phyloP scores from a whole-genome alignment of 2,329 filamentous ascomycete genomes.

The Pyricularia grisea region DNA sequence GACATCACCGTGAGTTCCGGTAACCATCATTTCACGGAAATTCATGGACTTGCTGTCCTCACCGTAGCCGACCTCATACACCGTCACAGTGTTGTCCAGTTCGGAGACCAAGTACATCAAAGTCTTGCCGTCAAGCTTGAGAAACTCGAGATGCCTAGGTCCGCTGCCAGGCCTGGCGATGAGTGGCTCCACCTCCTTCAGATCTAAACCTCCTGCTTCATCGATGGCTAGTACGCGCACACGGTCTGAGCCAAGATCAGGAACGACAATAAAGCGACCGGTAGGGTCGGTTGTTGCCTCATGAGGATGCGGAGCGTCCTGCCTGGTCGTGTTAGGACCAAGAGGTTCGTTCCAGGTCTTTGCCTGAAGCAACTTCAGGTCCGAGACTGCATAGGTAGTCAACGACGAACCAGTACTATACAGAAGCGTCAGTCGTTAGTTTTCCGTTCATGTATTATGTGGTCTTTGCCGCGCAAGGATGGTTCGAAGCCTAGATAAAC shows the following conservation, averaged over 20 bases:
- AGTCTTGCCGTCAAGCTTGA: constrained; percentile 25
- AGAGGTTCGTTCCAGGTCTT: constrained; percentile 27
- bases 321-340: constrained; percentile 32
- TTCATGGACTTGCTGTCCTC: constrained; percentile 24
- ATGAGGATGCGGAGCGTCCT: constrained; percentile 54
- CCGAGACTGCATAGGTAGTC: constrained; percentile 33
- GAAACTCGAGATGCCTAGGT: constrained; percentile 57
- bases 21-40: constrained; percentile 37
- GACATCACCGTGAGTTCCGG: constrained; percentile 36
- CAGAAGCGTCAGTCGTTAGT: neutral
- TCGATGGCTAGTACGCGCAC: constrained; percentile 48
- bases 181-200: constrained; percentile 30
- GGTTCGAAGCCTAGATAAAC: neutral
- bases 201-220: constrained; percentile 26
- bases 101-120: constrained; percentile 55
- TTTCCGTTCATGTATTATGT: neutral
- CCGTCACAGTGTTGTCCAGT: constrained; percentile 45
- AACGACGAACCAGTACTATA: constrained; percentile 30
- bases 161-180: constrained; percentile 43
- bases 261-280: constrained; percentile 50
- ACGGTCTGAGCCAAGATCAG: constrained; percentile 57
- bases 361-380: constrained; percentile 27
- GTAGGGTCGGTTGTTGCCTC: constrained; percentile 57
- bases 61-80: constrained; percentile 46
- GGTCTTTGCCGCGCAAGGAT: neutral